Conservation (phyloP, 2,329 filamentous ascomycete genomes). For the Anthostomella pinea region DNA sequence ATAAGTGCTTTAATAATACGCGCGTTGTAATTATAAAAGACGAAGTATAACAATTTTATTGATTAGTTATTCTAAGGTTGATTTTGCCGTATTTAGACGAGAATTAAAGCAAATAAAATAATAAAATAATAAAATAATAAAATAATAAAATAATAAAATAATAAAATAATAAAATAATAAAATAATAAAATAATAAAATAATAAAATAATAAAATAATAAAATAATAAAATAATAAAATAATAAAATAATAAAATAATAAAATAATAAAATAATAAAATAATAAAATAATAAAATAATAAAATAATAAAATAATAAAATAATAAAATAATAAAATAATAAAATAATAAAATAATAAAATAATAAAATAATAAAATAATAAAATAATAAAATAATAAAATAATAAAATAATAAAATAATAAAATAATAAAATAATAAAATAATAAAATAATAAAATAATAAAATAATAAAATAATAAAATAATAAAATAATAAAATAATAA, state of each 20-base stretch:
- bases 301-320: background rate
- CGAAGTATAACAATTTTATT: conserved; percentile 1
- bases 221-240: background rate
- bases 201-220: conserved; percentile 2
- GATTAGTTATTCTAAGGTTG: background rate
- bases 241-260: background rate
- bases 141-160: background rate
- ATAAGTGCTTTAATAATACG: background rate
- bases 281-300: background rate
- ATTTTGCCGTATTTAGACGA: background rate
- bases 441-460: too few species aligned
- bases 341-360: too few species aligned
- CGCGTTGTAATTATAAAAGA: background rate
- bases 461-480: too few species aligned
- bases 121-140: conserved; percentile 1
- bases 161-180: background rate
- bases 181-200: background rate
- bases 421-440: too few species aligned
- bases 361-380: too few species aligned
- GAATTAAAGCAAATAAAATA: background rate
- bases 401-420: too few species aligned
- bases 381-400: too few species aligned
- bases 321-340: background rate
- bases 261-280: background rate
- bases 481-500: too few species aligned